Evolutionary conservation across 352 stramenopile genomes (phyloP), one percentile per base, ranked within the genome.

Genomic region (Phytopythium delawarense): DNA sequence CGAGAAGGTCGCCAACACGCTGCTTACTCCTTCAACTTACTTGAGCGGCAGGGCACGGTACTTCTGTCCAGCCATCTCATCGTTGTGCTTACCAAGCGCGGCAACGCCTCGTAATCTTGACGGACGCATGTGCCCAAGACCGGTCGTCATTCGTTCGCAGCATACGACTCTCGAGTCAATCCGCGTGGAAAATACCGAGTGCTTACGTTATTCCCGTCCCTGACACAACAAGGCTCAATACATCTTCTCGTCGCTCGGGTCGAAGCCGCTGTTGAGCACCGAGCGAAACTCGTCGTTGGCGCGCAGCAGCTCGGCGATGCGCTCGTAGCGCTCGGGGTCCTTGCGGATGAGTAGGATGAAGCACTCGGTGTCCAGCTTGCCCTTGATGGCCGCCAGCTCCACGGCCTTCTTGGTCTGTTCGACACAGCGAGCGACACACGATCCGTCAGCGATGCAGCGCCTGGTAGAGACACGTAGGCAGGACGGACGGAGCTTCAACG

Each of bases 281-380:
- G 76, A 82, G 44, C 85, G 83, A 62, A 96, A 88, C 67, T 94
- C 81, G 71, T 94, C 87, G 71, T 96, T 96, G 6, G 87, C 87
- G 48, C 79, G 83, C 57, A 95, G 64, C 25, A 96, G 65, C 65
- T 96, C 83, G 13, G 85, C 82, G 59, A 93, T 88, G 53, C 87
- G 84, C 52, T 91, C 82, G 65, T 93, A 91, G 12, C 73, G 79
- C 67, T 94, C 84, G 1, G 81, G 74, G 63, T 96, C 79, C 57
- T 96, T 96, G 53, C 84, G 87, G 63, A 96, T 88, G n/a, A 91
- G 70, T 54, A 96, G 94, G 54, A 92, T 92, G 65, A 96, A 92
- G 70, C 87, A 96, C 67, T 96, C 87, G 30, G 84, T 89, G 63
- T 96, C 87, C 28, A 96, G 65, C 50, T 94, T 94, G 52, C 85